Conservation (phyloP, 192 early-diverging fungal genomes). For the Backusella circina region DNA sequence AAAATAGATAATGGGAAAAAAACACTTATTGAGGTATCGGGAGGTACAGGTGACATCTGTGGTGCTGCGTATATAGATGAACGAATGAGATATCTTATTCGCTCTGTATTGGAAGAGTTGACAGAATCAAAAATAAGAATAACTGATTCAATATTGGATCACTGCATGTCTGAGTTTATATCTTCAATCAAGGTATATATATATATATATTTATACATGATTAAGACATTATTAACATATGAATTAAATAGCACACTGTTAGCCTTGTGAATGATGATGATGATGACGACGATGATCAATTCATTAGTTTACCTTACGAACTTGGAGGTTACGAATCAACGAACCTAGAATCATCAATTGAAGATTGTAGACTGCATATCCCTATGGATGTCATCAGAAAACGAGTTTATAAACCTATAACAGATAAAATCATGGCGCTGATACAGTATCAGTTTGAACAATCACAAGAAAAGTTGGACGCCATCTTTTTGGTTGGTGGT, state of each 20-base stretch:
- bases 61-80: constrained; percentile 43
- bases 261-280: constrained; percentile 27
- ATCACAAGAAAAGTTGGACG: constrained; percentile 28
- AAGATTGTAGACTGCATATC: constrained; percentile 35
- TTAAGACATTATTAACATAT: neutral
- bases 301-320: constrained; percentile 31
- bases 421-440: constrained; percentile 7
- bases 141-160: constrained; percentile 27
- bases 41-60: constrained; percentile 40
- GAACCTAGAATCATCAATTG: constrained; percentile 25
- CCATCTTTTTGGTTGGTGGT: constrained; percentile 55
- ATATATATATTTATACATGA: neutral
- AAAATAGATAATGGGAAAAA: constrained; percentile 18
- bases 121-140: neutral
- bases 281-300: constrained; percentile 39
- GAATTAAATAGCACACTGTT: neutral
- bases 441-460: constrained; percentile 8
- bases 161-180: constrained; percentile 31
- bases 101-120: constrained; percentile 34
- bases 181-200: constrained; percentile 2
- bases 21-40: constrained; percentile 40
- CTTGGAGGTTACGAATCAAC: constrained; percentile 25
- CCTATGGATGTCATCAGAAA: constrained; percentile 31
- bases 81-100: constrained; percentile 28
- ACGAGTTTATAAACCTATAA: constrained; percentile 45